Percentiles rank a stretch among this genome's conserved stretches.
phyloP scores from a whole-genome alignment of 1,284 basidiomycete genomes.

The Moesziomyces antarcticus region DNA sequence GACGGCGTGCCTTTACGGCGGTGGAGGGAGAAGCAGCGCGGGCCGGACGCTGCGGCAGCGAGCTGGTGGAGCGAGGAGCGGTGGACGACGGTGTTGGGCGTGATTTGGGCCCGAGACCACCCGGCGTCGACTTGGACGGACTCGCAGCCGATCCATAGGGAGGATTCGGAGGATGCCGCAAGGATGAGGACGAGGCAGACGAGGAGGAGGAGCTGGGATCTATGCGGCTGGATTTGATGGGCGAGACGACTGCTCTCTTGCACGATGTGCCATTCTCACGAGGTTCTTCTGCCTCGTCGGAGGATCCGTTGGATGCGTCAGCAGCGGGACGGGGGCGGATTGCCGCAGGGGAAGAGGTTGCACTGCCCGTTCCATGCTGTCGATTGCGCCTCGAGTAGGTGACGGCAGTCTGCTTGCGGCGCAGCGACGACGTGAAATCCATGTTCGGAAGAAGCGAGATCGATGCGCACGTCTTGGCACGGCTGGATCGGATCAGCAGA shows the following conservation, averaged over 20 bases:
- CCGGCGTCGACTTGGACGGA: constrained; percentile 9
- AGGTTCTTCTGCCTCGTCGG: constrained; percentile 19
- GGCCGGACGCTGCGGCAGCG: constrained; percentile 25
- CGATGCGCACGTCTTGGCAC: no score
- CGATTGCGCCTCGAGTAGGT: constrained; percentile 36
- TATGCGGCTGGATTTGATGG: no score
- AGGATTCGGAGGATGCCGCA: no score
- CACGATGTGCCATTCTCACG: no score
- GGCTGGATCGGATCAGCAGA: no score
- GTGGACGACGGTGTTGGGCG: constrained; percentile 8
- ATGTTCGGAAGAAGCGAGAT: constrained; percentile 4
- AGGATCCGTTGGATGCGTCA: constrained; percentile 16
- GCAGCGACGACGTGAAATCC: constrained; percentile 24
- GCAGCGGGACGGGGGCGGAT: constrained; percentile 1
- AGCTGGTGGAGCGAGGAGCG: constrained; percentile 11
- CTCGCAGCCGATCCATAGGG: neutral
- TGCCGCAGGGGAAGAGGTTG: constrained; percentile 14
- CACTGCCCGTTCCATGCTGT: constrained; percentile 1
- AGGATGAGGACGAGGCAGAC: no score
- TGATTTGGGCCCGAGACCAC: constrained; percentile 8
- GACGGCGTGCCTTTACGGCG: constrained; percentile 6
- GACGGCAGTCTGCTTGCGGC: constrained; percentile 23
- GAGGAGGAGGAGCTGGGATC: no score
- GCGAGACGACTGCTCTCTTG: no score
- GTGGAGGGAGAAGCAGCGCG: constrained; percentile 31